Evolutionary conservation across 2,329 filamentous ascomycete genomes (phyloP).

Genomic region (Trichoderma pleuroti): DNA sequence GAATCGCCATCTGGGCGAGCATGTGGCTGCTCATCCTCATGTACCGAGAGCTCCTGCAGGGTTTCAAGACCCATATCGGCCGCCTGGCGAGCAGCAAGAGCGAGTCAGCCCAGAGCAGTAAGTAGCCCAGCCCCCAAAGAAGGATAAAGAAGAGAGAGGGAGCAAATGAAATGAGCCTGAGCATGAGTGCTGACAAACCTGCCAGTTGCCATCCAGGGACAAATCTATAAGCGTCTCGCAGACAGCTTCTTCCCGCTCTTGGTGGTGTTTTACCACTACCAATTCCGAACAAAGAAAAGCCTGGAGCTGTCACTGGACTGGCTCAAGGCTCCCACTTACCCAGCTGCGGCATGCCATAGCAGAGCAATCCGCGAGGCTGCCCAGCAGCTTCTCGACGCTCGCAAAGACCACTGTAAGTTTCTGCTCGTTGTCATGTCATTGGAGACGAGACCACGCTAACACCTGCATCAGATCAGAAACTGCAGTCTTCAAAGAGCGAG

Average conservation of each 20-base stretch:
- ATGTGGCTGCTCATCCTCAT: constrained; percentile 50
- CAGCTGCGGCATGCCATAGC: constrained; percentile 27
- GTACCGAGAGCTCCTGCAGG: constrained; percentile 42
- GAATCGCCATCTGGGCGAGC: constrained; percentile 45
- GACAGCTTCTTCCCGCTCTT: constrained; percentile 38
- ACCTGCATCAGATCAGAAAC: constrained; percentile 28
- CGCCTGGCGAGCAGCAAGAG: constrained; percentile 24
- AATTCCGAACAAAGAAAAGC: constrained; percentile 41
- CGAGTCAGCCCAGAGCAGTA: constrained; percentile 24
- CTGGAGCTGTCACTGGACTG: constrained; percentile 39
- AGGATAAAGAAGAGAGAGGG: background rate
- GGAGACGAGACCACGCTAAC: background rate
- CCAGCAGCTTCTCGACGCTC: constrained; percentile 33
- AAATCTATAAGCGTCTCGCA: constrained; percentile 29
- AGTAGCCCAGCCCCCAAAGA: background rate
- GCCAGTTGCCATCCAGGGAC: constrained; percentile 22
- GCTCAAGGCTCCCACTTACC: constrained; percentile 32
- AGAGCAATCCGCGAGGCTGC: constrained; percentile 29
- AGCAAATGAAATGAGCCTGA: background rate
- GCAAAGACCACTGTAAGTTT: constrained; percentile 37
- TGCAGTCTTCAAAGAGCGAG: constrained; percentile 33
- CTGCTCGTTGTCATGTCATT: background rate
- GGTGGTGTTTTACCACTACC: constrained; percentile 40
- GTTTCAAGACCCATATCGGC: constrained; percentile 30
- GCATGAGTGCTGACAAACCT: background rate